A percentile compares a stretch with the other conserved stretches of the same genome.
These are phyloP conservation scores for Eucalyptus grandis DNA, from an alignment of 345 rosid genomes.

Conservation along the genomic window DNA sequence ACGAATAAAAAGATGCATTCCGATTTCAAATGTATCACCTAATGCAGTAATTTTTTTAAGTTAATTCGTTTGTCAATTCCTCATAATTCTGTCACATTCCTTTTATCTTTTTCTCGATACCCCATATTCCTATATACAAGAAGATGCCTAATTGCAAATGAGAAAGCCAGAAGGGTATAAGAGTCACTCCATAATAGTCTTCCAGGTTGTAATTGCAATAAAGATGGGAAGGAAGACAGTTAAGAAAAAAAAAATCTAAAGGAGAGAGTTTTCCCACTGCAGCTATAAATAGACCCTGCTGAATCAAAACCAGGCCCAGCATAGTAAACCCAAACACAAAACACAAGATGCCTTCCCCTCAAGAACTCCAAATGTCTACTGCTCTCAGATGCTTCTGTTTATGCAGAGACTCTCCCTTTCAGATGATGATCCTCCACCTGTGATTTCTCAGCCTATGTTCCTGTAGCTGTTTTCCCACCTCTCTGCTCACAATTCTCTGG, in stretches of 20 bases:
- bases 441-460: neutral
- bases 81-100: neutral
- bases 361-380: neutral
- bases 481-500: neutral
- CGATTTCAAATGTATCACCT: neutral
- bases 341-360: neutral
- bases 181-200: neutral
- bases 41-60: neutral
- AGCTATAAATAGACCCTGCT: constrained; percentile 26
- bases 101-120: neutral
- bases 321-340: neutral
- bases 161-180: neutral
- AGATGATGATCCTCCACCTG: neutral
- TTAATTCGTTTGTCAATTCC: neutral
- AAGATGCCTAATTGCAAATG: neutral
- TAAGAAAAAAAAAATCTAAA: neutral
- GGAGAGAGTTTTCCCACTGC: neutral
- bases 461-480: neutral
- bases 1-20: neutral
- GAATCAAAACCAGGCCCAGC: neutral
- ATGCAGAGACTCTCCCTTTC: neutral
- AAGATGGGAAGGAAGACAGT: neutral
- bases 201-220: neutral
- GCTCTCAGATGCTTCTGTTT: neutral
- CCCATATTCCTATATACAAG: neutral